These are phyloP conservation scores for Diplocarpon rosae DNA, from an alignment of 2,329 filamentous ascomycete species.

Conservation along the genomic window DNA sequence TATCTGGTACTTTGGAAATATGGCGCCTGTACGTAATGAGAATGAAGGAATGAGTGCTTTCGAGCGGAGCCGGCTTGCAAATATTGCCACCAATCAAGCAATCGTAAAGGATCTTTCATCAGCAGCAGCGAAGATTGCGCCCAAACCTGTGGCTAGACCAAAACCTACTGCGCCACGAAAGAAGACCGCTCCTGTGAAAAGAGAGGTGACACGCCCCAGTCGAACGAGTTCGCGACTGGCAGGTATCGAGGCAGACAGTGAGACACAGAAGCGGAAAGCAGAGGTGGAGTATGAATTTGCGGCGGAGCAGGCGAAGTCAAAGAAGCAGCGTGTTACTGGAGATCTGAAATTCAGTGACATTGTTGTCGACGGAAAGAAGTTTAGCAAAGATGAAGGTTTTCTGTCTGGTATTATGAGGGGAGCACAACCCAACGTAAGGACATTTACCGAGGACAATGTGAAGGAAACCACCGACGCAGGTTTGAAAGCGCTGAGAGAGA, in stretches of 20 bases:
- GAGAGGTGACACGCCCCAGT: slow-evolving; percentile 38
- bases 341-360: slow-evolving; percentile 67
- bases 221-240: slow-evolving; percentile 49
- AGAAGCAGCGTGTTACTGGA: slow-evolving; percentile 52
- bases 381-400: slow-evolving; percentile 56
- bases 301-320: slow-evolving; percentile 46
- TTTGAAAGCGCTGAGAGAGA: slow-evolving; percentile 59
- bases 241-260: slow-evolving; percentile 41
- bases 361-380: slow-evolving; percentile 68
- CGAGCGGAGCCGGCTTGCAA: slow-evolving; percentile 73
- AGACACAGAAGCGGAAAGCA: slow-evolving; percentile 56
- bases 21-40: slow-evolving; percentile 34
- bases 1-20: slow-evolving; percentile 25
- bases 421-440: slow-evolving; percentile 71
- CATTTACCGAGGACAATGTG: slow-evolving; percentile 76
- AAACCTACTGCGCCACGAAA: slow-evolving; percentile 33
- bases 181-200: slow-evolving; percentile 35
- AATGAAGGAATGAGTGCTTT: slow-evolving; percentile 64
- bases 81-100: slow-evolving; percentile 78
- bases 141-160: slow-evolving; percentile 41
- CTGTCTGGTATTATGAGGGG: slow-evolving; percentile 52
- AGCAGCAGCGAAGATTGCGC: slow-evolving; percentile 58
- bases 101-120: slow-evolving; percentile 68
- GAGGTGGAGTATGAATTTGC: slow-evolving; percentile 50
- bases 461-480: slow-evolving; percentile 68